Percentiles rank a stretch among this genome's conserved stretches.
Evolutionary conservation across 2,329 filamentous ascomycete species (phyloP).

Genomic region (Incumbomyces delicatus): DNA sequence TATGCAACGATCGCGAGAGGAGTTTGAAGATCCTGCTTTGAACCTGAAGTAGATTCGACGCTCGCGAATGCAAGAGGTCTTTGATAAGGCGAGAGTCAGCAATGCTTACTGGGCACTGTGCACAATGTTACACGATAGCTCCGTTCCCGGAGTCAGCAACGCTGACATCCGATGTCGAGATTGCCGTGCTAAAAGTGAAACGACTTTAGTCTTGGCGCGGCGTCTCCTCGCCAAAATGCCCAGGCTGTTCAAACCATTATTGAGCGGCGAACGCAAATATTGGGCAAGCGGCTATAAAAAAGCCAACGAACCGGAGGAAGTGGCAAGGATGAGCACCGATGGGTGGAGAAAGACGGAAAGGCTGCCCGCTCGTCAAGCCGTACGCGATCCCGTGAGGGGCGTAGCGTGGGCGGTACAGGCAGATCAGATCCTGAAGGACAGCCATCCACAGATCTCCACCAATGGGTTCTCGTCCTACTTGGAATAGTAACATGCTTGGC

Average conservation of each 20-base stretch:
- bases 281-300: slow-evolving; percentile 4
- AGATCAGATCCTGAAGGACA: not conserved
- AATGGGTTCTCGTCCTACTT: slow-evolving; percentile 4
- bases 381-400: not conserved
- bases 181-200: not conserved
- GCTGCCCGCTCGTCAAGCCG: no score
- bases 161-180: not conserved
- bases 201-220: slow-evolving; percentile 2
- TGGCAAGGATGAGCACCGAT: not conserved
- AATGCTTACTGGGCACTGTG: no score
- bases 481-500: slow-evolving; percentile 12
- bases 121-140: no score
- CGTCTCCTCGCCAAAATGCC: slow-evolving; percentile 1
- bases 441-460: slow-evolving; percentile 7
- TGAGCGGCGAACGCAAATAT: not conserved
- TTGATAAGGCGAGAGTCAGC: no score
- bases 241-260: not conserved
- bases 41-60: no score
- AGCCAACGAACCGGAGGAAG: not conserved
- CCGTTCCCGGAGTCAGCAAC: no score
- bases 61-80: no score
- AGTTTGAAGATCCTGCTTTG: no score
- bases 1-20: no score
- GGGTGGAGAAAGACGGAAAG: not conserved
- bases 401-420: not conserved